phyloP scores from a whole-genome alignment of 2,329 filamentous ascomycete genomes.

The Phyllosticta citriasiana region DNA sequence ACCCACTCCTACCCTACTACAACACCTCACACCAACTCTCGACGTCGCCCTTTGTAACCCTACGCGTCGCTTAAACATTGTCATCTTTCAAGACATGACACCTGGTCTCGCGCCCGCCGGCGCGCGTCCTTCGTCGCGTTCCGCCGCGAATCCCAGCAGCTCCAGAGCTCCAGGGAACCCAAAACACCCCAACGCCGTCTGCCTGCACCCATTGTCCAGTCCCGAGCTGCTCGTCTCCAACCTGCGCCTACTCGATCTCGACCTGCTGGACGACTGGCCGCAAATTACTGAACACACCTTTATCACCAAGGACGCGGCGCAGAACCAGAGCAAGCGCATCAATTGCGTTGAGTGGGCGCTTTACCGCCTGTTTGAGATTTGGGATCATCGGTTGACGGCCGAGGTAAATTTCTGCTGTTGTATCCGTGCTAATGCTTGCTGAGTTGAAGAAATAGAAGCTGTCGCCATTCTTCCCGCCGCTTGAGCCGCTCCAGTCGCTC shows the following conservation, averaged over 20 bases:
- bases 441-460: slow-evolving; percentile 55
- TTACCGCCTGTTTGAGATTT: slow-evolving; percentile 76
- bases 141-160: neutral
- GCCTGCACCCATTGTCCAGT: slow-evolving; percentile 16
- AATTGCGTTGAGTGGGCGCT: slow-evolving; percentile 81
- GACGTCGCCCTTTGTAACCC: neutral
- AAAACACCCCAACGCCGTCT: neutral
- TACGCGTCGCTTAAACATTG: too few species aligned
- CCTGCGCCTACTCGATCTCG: slow-evolving; percentile 70
- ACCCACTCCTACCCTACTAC: neutral
- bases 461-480: slow-evolving; percentile 79
- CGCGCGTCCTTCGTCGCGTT: too few species aligned
- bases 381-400: slow-evolving; percentile 66
- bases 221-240: slow-evolving; percentile 65
- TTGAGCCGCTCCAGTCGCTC: slow-evolving; percentile 81
- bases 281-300: slow-evolving; percentile 62
- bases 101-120: neutral
- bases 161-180: neutral
- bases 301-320: slow-evolving; percentile 51
- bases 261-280: slow-evolving; percentile 70
- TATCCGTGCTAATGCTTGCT: slow-evolving; percentile 1
- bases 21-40: neutral
- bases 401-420: slow-evolving; percentile 43
- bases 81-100: neutral
- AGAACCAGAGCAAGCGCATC: slow-evolving; percentile 73